Evolutionary conservation across 140 eudicot genomes (phyloP).

Genomic region (Ambrosia hybrid): DNA sequence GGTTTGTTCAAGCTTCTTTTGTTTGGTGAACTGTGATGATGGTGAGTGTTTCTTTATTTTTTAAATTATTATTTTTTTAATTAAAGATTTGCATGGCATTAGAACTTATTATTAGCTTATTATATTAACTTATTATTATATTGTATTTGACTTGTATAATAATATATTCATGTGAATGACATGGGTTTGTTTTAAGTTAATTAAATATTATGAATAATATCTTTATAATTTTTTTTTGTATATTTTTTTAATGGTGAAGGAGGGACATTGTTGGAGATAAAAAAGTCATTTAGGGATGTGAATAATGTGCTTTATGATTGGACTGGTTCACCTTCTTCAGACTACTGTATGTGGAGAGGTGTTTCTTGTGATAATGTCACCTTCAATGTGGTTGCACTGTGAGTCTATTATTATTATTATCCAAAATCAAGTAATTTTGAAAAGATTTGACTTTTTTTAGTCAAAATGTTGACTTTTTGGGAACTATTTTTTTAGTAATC

Average conservation of each 20-base stretch:
- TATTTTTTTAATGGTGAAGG: constrained; percentile 38
- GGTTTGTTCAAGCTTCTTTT: constrained; percentile 46
- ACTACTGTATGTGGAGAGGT: constrained; percentile 94
- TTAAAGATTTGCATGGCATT: constrained; percentile 10
- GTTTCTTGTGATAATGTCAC: constrained; percentile 94
- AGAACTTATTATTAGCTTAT: constrained; percentile 10
- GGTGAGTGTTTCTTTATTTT: constrained; percentile 52
- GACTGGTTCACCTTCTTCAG: constrained; percentile 88
- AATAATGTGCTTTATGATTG: constrained; percentile 97
- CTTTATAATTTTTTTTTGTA: constrained; percentile 8
- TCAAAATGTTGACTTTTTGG: constrained; percentile 27
- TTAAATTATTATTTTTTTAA: constrained; percentile 2
- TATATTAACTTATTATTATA: constrained; percentile 27
- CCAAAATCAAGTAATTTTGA: constrained; percentile 2
- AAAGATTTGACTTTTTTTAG: constrained; percentile 15
- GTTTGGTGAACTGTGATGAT: constrained; percentile 58
- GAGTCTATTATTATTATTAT: constrained; percentile 26
- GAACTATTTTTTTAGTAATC: constrained; percentile 50
- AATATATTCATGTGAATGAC: not conserved
- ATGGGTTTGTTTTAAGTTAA: not conserved
- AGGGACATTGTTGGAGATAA: constrained; percentile 76
- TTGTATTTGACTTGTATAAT: constrained; percentile 23
- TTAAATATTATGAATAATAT: not conserved
- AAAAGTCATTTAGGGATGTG: constrained; percentile 95
- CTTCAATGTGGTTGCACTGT: constrained; percentile 94